Base-by-base conservation (phyloP, 1,284 basidiomycete species). In the Cutaneotrichosporon arboriforme region DNA sequence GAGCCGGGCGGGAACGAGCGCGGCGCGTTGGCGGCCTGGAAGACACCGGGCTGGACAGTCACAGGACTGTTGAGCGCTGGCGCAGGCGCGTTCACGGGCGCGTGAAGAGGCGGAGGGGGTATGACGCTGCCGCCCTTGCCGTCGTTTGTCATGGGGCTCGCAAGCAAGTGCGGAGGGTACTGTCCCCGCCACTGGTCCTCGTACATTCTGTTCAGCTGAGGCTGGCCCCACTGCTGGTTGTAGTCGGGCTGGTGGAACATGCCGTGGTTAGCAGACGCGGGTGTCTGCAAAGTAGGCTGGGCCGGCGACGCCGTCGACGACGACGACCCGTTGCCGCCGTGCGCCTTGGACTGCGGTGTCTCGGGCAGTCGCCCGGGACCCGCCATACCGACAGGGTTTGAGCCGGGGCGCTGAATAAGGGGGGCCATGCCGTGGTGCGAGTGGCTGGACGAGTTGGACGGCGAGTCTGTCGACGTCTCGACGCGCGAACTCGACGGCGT, bases 211-310 rank as follows among this genome's bases (percentile, higher is more conserved):
- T 50, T 33, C 4, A 40, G 42, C 22, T 40, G 52, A 5, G 52
- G 46, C 15, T 45, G 45, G 1, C 36, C 20, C 34, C 52, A 53
- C 17, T 46, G 43, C 9, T 47, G 38, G 35, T 53, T 31, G 18
- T 37, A 33, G 34, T 15, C 33, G 13, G 33, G 20, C 10, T 23
- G 33, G 2, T 54, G 45, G 36, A 59, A 55, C 37, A 49, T 48
- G 5, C 51, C 35, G n/a, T 53, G 52, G 21, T 36, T 26, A 4
- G 40, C 41, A 3, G 49, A 51, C 4, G 43, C 38, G 8, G 58
- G 58, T 1, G 58, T 60, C 40, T 60, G 58, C 17, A 55, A 36
- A 4, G 52, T 45, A 12, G 58, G 55, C 23, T 60, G 43, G 23
- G 48, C 53, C 4, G 58, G 55, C 8, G 54, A 54, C 3, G 52